phyloP scores from a whole-genome alignment of 2,329 filamentous ascomycete species.

The Cercospora sp. region DNA sequence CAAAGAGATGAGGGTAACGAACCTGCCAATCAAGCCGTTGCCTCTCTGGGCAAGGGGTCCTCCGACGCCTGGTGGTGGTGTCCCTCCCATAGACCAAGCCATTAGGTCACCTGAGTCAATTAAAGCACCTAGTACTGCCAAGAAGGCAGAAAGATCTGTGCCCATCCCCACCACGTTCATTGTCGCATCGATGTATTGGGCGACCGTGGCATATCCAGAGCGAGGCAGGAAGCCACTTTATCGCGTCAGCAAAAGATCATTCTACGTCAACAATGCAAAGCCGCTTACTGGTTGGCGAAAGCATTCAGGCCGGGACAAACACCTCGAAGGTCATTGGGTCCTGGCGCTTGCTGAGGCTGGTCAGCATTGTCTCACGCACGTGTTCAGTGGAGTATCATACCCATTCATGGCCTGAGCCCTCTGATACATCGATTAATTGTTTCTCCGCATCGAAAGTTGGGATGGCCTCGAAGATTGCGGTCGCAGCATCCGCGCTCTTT shows the following conservation, averaged over 20 bases:
- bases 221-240: neutral
- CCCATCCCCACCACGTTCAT: constrained; percentile 39
- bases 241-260: neutral
- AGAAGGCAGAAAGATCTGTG: constrained; percentile 30
- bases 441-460: constrained; percentile 35
- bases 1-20: neutral
- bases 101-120: constrained; percentile 22
- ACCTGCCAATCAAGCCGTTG: constrained; percentile 26
- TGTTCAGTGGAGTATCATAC: neutral
- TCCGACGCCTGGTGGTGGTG: constrained; percentile 20
- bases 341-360: constrained; percentile 27
- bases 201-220: constrained; percentile 36
- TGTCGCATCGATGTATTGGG: constrained; percentile 34
- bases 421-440: constrained; percentile 33
- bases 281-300: constrained; percentile 25
- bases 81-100: constrained; percentile 25
- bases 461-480: constrained; percentile 30
- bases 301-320: constrained; percentile 34
- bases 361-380: neutral
- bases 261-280: neutral
- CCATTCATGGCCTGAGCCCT: constrained; percentile 33
- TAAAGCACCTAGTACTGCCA: constrained; percentile 21
- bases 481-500: constrained; percentile 27
- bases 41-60: constrained; percentile 11
- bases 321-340: constrained; percentile 34